phyloP scores from a whole-genome alignment of 768 basidiomycete genomes.

The Clavaria fumosa region DNA sequence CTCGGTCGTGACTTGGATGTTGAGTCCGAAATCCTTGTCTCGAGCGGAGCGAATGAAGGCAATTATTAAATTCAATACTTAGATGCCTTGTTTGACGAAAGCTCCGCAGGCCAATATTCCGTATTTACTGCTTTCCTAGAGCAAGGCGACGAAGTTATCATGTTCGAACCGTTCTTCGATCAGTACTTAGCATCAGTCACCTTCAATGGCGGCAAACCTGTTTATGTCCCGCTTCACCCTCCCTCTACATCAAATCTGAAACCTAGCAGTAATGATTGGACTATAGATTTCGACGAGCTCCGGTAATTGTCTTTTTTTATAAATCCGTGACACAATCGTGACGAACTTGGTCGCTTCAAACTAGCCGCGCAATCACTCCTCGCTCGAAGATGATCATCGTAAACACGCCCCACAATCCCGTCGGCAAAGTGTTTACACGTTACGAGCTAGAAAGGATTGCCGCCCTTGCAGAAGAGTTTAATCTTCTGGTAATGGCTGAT shows the following conservation, averaged over 20 bases:
- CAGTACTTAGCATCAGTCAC: conserved; percentile 87
- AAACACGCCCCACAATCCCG: conserved; percentile 95
- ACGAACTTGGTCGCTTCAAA: conserved; percentile 2
- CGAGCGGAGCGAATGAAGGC: conserved; percentile 97
- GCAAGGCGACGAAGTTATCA: conserved; percentile 90
- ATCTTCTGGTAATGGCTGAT: conserved; percentile 85
- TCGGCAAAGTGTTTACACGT: conserved; percentile 91
- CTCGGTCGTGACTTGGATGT: conserved; percentile 58
- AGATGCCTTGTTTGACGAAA: conserved; percentile 3
- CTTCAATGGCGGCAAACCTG: conserved; percentile 86
- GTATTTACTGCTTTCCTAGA: conserved; percentile 88
- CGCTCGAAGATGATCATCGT: conserved; percentile 90
- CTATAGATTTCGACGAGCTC: conserved; percentile 77
- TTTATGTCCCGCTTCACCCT: conserved; percentile 92
- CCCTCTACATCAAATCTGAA: conserved; percentile 33
- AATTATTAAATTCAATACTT: too few relatives aligned
- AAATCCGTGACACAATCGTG: too few relatives aligned
- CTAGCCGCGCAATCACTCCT: conserved; percentile 64
- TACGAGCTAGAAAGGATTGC: conserved; percentile 78
- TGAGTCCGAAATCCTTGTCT: conserved; percentile 82
- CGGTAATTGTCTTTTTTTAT: conserved; percentile 35
- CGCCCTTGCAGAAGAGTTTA: conserved; percentile 76
- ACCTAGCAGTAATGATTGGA: conserved; percentile 69
- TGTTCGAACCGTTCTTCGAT: conserved; percentile 98
- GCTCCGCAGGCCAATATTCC: conserved; percentile 86